Evolutionary conservation across 1,284 basidiomycete genomes (phyloP).

Genomic region (Ceratobasidium sp.): DNA sequence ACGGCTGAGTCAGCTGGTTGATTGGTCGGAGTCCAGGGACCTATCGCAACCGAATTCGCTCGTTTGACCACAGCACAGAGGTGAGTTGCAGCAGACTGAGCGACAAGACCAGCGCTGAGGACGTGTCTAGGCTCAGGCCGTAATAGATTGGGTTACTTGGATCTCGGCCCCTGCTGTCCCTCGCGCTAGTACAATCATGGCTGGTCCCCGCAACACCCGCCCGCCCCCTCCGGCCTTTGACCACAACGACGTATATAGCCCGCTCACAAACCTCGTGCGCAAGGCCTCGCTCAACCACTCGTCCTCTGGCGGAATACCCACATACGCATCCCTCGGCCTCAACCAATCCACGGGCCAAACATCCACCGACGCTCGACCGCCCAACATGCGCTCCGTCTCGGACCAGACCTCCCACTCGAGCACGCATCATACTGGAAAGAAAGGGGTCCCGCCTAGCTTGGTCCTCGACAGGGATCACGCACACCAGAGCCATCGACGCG

Average conservation of each 20-base stretch:
- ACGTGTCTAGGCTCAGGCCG: background rate
- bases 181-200: slow-evolving; percentile 18
- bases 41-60: background rate
- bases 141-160: too few relatives aligned
- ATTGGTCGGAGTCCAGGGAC: background rate
- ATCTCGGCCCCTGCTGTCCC: background rate
- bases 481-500: slow-evolving; percentile 27
- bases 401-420: background rate
- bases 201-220: slow-evolving; percentile 1
- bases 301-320: slow-evolving; percentile 10
- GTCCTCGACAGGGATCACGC: slow-evolving; percentile 11
- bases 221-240: slow-evolving; percentile 19
- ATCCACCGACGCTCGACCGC: background rate
- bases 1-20: too few relatives aligned
- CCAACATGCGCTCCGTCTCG: slow-evolving; percentile 26
- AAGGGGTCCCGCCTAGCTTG: slow-evolving; percentile 13
- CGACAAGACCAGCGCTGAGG: background rate
- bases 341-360: background rate
- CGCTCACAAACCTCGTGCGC: slow-evolving; percentile 32
- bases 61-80: slow-evolving; percentile 11
- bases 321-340: slow-evolving; percentile 8
- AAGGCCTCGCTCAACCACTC: slow-evolving; percentile 25
- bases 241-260: slow-evolving; percentile 23
- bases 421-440: background rate
- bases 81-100: background rate